Evolutionary conservation across 164 flowering plant genomes (phyloP), one percentile per base, ranked within the genome.

Genomic region (Sedum album): DNA sequence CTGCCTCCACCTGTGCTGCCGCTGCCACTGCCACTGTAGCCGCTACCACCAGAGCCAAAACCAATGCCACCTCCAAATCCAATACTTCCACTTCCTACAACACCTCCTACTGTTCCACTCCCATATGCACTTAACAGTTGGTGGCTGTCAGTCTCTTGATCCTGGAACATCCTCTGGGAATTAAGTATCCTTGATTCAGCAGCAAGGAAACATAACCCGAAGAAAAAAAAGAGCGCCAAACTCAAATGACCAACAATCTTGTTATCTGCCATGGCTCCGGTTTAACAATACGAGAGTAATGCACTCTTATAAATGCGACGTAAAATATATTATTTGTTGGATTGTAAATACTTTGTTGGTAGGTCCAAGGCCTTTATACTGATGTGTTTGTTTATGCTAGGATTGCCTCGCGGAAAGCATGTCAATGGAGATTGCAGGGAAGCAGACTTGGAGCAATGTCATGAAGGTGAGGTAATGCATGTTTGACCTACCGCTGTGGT

Each of bases 71-170:
- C 60, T 53, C 60, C 60, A 8, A 23, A 5, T 23, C 60, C 60
- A 4, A 21, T 6, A 23, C 60, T 20, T 1, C 55, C 55, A 18
- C 55, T 20, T 46, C 17, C 51, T 46, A 15, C 57, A 7, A 23
- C 28, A 53, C 23, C 21, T 23, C 60, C 60, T 6, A 21, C 28
- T 9, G 60, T 21, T 30, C 60, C 60, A 53, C 28, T 23, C 60
- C 60, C 60, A 53, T 53, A 53, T 53, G 60, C 60, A 53, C 30
- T 53, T 23, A 10, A 13, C 60, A 53, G 60, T 8, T 53, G 60
- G 26, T 53, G 13, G 60, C 60, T 53, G 30, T 14, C 60, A 53
- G 60, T 30, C 26, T 7, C 28, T 23, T 7, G 26, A 6, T 53
- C 15, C 6, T 0, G 14, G 30, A 53, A 53, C 28, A 21, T 53